Evolutionary conservation across 345 rosid genomes (phyloP).

Genomic region (Brassica napus): DNA sequence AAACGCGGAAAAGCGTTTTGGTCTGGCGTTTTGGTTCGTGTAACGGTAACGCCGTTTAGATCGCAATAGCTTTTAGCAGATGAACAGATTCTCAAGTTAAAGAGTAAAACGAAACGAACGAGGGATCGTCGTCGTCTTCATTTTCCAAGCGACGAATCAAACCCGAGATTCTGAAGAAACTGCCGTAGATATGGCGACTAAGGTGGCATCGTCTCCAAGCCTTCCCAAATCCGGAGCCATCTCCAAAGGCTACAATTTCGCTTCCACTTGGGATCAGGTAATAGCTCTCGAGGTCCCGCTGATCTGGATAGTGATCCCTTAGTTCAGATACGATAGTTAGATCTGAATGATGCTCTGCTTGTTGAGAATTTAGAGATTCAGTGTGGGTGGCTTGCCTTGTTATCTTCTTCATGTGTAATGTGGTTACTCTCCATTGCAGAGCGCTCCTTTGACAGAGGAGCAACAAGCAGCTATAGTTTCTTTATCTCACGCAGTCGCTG

Average conservation of each 20-base stretch:
- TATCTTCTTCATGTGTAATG: constrained; percentile 7
- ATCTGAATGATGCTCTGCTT: constrained; percentile 21
- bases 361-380: constrained; percentile 14
- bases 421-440: constrained; percentile 46
- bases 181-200: constrained; percentile 43
- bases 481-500: constrained; percentile 72
- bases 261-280: constrained; percentile 97
- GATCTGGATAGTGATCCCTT: neutral
- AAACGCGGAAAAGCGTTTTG: constrained; percentile 9
- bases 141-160: constrained; percentile 14
- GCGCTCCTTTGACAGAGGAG: constrained; percentile 80
- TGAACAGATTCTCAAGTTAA: constrained; percentile 14
- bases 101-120: neutral
- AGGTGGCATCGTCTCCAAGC: constrained; percentile 44
- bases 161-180: constrained; percentile 11
- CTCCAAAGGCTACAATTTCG: constrained; percentile 89
- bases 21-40: constrained; percentile 10
- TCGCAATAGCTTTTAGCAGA: neutral
- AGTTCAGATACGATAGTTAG: neutral
- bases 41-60: constrained; percentile 4
- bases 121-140: constrained; percentile 23
- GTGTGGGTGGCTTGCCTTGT: neutral
- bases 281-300: constrained; percentile 8
- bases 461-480: constrained; percentile 71
- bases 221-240: constrained; percentile 78